Conservation (phyloP, 768 basidiomycete species). For the Rhizopogon salebrosus region DNA sequence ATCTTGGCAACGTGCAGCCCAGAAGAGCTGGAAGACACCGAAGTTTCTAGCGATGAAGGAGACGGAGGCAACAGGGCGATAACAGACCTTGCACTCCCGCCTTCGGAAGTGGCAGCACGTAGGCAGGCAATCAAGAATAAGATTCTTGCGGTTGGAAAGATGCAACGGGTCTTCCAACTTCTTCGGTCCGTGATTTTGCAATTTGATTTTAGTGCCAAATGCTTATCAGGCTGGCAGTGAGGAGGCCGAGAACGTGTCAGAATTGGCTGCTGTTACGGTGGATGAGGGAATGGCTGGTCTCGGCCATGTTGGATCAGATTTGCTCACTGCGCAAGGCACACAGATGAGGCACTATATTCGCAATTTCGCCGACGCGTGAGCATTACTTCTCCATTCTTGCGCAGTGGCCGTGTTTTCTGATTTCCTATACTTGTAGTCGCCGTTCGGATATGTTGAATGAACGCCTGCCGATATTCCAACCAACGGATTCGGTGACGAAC, state of each 20-base stretch:
- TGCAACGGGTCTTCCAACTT: constrained; percentile 87
- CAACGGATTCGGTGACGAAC: constrained; percentile 19
- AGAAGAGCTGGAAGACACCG: constrained; percentile 80
- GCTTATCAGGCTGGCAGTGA: constrained; percentile 40
- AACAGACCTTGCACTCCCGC: constrained; percentile 25
- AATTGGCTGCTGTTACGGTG: constrained; percentile 39
- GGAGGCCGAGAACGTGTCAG: constrained; percentile 74
- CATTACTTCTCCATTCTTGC: constrained; percentile 11
- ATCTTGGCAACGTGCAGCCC: constrained; percentile 90
- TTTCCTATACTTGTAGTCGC: constrained; percentile 38
- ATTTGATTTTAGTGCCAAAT: not conserved
- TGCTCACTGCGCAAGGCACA: constrained; percentile 57
- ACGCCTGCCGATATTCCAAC: constrained; percentile 57
- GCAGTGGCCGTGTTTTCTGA: not conserved
- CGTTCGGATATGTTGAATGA: constrained; percentile 72
- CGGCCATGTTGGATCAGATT: constrained; percentile 40
- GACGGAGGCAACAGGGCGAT: constrained; percentile 29
- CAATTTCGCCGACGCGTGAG: constrained; percentile 74
- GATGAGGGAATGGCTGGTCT: constrained; percentile 25
- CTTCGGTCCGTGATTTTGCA: constrained; percentile 55
- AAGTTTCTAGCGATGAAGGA: constrained; percentile 30
- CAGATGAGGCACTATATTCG: constrained; percentile 58
- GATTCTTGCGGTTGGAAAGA: constrained; percentile 86
- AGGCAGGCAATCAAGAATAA: constrained; percentile 86
- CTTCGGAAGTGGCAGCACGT: constrained; percentile 45